Base-by-base conservation (phyloP, 2,329 filamentous ascomycete genomes). In the Trichophyton simii region DNA sequence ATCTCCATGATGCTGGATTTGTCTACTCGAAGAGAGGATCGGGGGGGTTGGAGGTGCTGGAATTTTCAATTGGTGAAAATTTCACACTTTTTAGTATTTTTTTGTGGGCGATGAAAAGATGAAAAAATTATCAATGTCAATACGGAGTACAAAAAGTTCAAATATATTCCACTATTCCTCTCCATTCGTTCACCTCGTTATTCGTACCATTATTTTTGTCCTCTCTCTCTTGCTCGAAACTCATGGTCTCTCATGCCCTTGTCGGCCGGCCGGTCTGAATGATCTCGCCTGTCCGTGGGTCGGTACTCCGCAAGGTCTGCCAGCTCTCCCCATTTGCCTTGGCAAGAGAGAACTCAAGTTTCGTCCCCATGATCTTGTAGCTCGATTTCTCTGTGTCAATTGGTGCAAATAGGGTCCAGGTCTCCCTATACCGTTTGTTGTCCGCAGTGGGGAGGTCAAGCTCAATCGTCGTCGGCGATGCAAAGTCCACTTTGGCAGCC, bases 381-480 rank as follows among this genome's bases (percentile, higher is more conserved):
- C 82, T 81, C 67, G 87, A 90, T 73, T 88, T 85, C 62, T 83
- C 85, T 1, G 86, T 75, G 65, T 96, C 85, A 68, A 99, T 91
- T 2, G 80, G 69, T 0, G 83, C 89, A 71, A 86, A 97, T 25
- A 97, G 81, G 15, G 86, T 84, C 63, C 96, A 83, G 13, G 81
- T 81, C 44, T 85, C 80, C 69, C 81, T 83, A 75, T 91, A 96
- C 60, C 89, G 84, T 81, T 96, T 97, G 62, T 84, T 80, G 71
- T 96, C 92, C 36, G 82, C 83, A 7, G 94, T 99, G n/a, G 83
- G 85, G 44, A 99, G 81, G 72, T 99, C 89, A 50, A 99, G 81
- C 9, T 82, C 80, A 58, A 97, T 75, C 55, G 82, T 78, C 57
- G 80, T 76, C 8, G 75, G 78, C 2, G 82, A 70, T 41, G 78